phyloP scores from a whole-genome alignment of 1,139 yeast species.

The Geotrichum phurueaensis region DNA sequence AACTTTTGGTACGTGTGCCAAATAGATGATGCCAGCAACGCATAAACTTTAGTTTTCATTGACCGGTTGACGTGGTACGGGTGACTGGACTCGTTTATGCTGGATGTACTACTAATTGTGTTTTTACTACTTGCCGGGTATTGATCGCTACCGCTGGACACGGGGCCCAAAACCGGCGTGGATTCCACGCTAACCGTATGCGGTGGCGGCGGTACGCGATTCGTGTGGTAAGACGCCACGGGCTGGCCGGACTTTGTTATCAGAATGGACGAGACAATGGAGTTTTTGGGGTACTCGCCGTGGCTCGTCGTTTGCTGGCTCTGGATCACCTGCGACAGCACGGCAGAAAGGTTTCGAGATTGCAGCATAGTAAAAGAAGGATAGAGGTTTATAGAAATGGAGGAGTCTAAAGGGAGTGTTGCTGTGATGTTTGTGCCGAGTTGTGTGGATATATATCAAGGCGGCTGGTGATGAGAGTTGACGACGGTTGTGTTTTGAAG shows the following conservation, averaged over 20 bases:
- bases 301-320: constrained; percentile 20
- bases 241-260: constrained; percentile 27
- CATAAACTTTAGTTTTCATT: constrained; percentile 30
- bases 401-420: not conserved
- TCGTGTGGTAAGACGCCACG: constrained; percentile 28
- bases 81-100: constrained; percentile 4
- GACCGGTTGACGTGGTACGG: constrained; percentile 28
- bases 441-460: not conserved
- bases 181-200: constrained; percentile 9
- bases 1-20: constrained; percentile 27
- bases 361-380: constrained; percentile 23
- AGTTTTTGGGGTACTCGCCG: not conserved
- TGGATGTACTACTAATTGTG: constrained; percentile 5
- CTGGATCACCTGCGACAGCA: constrained; percentile 28
- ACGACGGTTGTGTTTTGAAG: not conserved
- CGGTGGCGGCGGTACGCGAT: constrained; percentile 25
- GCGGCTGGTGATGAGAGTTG: not conserved
- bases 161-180: not conserved
- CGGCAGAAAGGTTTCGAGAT: constrained; percentile 25
- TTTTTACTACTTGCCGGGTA: constrained; percentile 3
- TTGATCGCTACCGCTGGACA: constrained; percentile 19
- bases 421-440: not conserved
- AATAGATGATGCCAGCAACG: constrained; percentile 29
- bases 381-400: not conserved
- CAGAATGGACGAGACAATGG: constrained; percentile 29